Evolutionary conservation across 305 asterid species (phyloP).

Genomic region (Petunia hybrid): DNA sequence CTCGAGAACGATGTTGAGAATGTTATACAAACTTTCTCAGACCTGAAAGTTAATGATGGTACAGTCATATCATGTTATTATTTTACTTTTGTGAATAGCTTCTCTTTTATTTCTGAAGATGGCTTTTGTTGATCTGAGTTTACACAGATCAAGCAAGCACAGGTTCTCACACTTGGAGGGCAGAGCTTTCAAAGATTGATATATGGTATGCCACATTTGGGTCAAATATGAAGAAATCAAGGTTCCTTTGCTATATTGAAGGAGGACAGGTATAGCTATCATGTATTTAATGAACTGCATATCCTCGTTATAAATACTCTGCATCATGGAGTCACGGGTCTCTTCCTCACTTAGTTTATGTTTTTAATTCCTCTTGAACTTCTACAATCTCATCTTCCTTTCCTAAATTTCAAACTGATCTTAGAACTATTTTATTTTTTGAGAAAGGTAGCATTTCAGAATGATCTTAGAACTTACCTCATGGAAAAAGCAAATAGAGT

Average conservation of each 20-base stretch:
- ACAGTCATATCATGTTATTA: conserved; percentile 26
- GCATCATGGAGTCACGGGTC: not conserved
- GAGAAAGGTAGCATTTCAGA: not conserved
- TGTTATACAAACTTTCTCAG: conserved; percentile 60
- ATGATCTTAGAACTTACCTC: conserved; percentile 20
- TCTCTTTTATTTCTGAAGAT: conserved; percentile 14
- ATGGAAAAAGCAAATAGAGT: not conserved
- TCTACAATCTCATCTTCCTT: not conserved
- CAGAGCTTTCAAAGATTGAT: conserved; percentile 66
- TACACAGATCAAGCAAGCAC: conserved; percentile 48
- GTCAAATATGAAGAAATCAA: conserved; percentile 74
- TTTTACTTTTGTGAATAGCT: not conserved
- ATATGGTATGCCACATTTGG: conserved; percentile 92
- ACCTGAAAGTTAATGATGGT: conserved; percentile 72
- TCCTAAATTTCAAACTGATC: conserved; percentile 18
- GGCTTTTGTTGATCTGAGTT: conserved; percentile 31
- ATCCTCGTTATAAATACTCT: not conserved
- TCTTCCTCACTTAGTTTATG: not conserved
- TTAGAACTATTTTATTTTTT: not conserved
- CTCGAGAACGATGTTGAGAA: conserved; percentile 54
- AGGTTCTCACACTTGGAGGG: conserved; percentile 65
- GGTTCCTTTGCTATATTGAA: conserved; percentile 83
- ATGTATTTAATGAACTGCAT: not conserved
- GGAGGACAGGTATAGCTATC: conserved; percentile 80
- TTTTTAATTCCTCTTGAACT: not conserved